Evolutionary conservation across 2,329 filamentous ascomycete species (phyloP), one percentile per base, ranked within the genome.

Genomic region (Fusarium protoensiforme): DNA sequence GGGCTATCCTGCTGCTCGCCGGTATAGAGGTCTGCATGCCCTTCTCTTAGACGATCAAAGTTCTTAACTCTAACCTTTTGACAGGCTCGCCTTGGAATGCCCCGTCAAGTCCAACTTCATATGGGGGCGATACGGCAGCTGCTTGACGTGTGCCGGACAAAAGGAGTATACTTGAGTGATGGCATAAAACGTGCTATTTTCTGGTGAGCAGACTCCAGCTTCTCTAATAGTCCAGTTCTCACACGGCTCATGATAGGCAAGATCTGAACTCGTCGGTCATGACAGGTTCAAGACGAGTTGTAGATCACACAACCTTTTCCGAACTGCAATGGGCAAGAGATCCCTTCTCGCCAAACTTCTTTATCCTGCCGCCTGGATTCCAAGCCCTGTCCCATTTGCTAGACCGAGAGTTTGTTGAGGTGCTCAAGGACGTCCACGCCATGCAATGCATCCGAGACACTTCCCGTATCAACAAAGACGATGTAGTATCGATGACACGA

Each of bases 101-200:
- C 69, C 1, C 65, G 36, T 6, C 81, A 85, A 31, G 84, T 85
- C 7, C 81, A 85, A 56, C 76, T 85, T 65, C 84, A 86, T 31
- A 80, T 86, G 81, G 72, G 72, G 0, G 84, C 84, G 35, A 75
- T 86, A 5, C 75, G 77, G 11, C 74, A 76, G 29, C 71, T 86
- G 1, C 81, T 86, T 11, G 59, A 77, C 3, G 48, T 81, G 0
- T 83, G 82, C 65, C 72, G 72, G 63, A 75, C 54, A 7, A 39
- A 75, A 4, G 76, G 79, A 1, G 58, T 83, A 0, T 65, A 74
- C 64, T 64, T 86, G 0, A 84, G 75, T 2, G 78, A 75, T 11
- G 81, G 81, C 0, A 85, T 86, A 7, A 86, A 86, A 68, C 82
- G 84, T 2, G 84, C 84, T 0, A 84, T 85, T 33, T 85, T 85